Base-by-base conservation (phyloP, 2,329 filamentous ascomycete species). In the Talaromyces sp. region DNA sequence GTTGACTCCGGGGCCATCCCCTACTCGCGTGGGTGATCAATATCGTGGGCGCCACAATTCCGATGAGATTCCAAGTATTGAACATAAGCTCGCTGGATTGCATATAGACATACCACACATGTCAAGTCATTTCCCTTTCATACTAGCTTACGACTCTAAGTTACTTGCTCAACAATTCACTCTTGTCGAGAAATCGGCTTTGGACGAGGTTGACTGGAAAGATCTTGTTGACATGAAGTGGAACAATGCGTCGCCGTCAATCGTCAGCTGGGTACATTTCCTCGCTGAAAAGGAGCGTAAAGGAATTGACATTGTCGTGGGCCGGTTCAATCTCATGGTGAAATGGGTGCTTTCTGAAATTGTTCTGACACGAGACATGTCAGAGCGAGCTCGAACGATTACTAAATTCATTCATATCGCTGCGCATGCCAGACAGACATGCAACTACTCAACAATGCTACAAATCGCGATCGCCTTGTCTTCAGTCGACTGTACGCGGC, bases 141-240 rank as follows among this genome's bases (percentile, higher is more conserved):
- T 88, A 31, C 77, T 88, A n/a, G 83, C 84, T 0, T 86, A 84
- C 63, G 84, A 86, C 68, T 86, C 86, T 1, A 81, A 84, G 63
- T 71, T 82, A 4, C 78, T 88, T 59, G 85, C 86, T 1, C 82
- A 88, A 69, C 86, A 88, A 69, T 80, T 88, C 63, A 88, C 85
- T 1, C 76, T 88, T 64, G 81, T 88, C 48, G 86, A 88, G 69
- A 86, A 87, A 72, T 86, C 86, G 59, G 86, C 86, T 1, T 73
- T 88, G 28, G 85, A 85, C 64, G 86, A 88, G 67, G 82, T 88
- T 61, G 85, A 88, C 68, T 88, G 86, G 86, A 84, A 83, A 67
- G 86, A 88, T 66, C 75, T 88, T 33, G 84, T 88, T 58, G 83
- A 86, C 58, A 82, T 88, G 76, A 82, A 80, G 65, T 88, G 85